Evolutionary conservation across 129 eudicot genomes (phyloP), one percentile per base, ranked within the genome.

Genomic region (Saposhnikovia divaricata): DNA sequence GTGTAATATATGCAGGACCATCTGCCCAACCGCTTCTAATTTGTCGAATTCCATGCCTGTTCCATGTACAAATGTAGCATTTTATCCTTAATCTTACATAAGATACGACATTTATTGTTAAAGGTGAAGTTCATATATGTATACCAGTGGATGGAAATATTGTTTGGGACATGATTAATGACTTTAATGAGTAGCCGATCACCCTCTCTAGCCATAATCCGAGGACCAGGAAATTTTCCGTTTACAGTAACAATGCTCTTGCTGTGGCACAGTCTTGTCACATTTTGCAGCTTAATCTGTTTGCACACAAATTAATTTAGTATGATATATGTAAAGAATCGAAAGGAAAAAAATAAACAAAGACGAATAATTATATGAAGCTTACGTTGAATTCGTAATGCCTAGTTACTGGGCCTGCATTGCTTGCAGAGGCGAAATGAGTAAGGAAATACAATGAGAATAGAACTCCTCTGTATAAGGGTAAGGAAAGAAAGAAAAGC

Each of bases 1-100:
- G 90, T 19, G 87, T 78, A n/a, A 86, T 37, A 43, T 86, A 86
- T 8, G 89, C 89, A 1, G 91, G 89, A 44, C 89, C 91, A 75
- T 88, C 91, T 0, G 91, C 91, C 91, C 91, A 88, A 19, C 91
- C 89, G 42, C 85, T 81, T 11, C 82, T 77, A 59, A 85, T 81
- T 63, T 85, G 91, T 78, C 91, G 82, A 31, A 88, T 88, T 11
- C 89, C 91, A 76, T 88, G 91, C 91, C 91, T 88, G 74, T 80
- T 71, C 25, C 48, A 71, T 5, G 12, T 15, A 3, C 15, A 70
- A 38, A 15, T 18, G 4, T 68, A 68, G 4, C 43, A 31, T 34
- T 68, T 28, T 31, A 37, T 1, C n/a, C 12, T 34, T 28, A 11
- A 31, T 8, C 23, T 68, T 31, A 4, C 74, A 6, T 12, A 4